Conservation (phyloP, 1,284 basidiomycete genomes). For the Trametes sp. region DNA sequence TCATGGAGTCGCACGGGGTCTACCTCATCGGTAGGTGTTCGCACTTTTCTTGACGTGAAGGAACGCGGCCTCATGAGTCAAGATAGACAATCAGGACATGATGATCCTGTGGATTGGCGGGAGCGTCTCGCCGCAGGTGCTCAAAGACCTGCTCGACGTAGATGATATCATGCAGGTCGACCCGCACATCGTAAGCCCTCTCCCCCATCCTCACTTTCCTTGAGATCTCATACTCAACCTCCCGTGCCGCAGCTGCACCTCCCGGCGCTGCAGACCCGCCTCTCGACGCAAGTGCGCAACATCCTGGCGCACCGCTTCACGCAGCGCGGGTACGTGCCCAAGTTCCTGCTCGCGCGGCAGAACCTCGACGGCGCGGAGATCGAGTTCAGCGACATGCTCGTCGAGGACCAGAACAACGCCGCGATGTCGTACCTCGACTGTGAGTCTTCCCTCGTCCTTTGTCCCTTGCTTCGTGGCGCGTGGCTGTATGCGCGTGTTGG, state of each 20-base stretch:
- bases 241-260: slow-evolving; percentile 72
- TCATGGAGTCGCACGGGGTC: slow-evolving; percentile 91
- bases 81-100: slow-evolving; percentile 88
- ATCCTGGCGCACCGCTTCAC: slow-evolving; percentile 77
- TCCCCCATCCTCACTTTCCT: not conserved
- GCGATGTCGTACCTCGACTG: slow-evolving; percentile 90
- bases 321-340: slow-evolving; percentile 68
- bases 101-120: slow-evolving; percentile 93
- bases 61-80: not conserved
- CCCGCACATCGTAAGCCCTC: slow-evolving; percentile 67
- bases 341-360: slow-evolving; percentile 87
- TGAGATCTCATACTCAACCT: not conserved
- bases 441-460: too few relatives aligned
- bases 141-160: slow-evolving; percentile 88
- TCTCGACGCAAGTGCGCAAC: slow-evolving; percentile 89
- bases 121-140: slow-evolving; percentile 81
- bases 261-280: slow-evolving; percentile 76
- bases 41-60: not conserved
- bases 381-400: slow-evolving; percentile 96
- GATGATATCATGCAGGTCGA: slow-evolving; percentile 82
- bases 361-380: slow-evolving; percentile 95
- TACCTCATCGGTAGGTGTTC: slow-evolving; percentile 82
- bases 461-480: too few relatives aligned
- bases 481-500: not conserved
- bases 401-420: slow-evolving; percentile 98